phyloP scores from a whole-genome alignment of 106 monocot species.

The Alisma plantagoaquatica region DNA sequence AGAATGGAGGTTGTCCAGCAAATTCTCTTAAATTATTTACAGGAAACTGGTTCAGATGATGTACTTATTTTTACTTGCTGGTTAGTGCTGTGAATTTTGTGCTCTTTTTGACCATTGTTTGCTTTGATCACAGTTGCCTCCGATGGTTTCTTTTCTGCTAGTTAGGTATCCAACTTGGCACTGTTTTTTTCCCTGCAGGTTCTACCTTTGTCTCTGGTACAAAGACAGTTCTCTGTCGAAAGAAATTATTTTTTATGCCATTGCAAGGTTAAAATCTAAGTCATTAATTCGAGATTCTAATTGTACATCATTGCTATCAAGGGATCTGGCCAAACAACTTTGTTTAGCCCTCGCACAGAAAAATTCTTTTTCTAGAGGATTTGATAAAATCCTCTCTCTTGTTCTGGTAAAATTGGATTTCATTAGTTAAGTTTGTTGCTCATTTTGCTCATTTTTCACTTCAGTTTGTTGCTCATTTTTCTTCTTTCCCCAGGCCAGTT shows the following conservation, averaged over 20 bases:
- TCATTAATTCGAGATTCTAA: constrained; percentile 61
- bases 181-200: constrained; percentile 52
- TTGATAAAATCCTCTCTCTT: constrained; percentile 86
- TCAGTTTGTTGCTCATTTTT: not conserved
- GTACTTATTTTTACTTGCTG: constrained; percentile 69
- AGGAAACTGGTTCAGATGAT: constrained; percentile 57
- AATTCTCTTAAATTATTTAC: constrained; percentile 76
- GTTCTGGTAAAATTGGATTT: constrained; percentile 52
- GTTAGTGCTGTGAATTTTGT: constrained; percentile 18
- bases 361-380: constrained; percentile 91
- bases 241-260: constrained; percentile 52
- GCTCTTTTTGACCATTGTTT: too few species aligned
- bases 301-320: constrained; percentile 34
- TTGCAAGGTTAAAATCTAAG: constrained; percentile 79
- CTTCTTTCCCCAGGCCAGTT: constrained; percentile 55
- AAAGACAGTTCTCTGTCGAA: constrained; percentile 64
- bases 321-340: constrained; percentile 78
- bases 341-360: constrained; percentile 74
- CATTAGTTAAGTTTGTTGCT: constrained; percentile 3
- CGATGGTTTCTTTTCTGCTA: too few species aligned
- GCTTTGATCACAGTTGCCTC: too few species aligned
- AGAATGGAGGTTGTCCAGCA: constrained; percentile 72
- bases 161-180: too few species aligned
- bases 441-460: not conserved
- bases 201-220: constrained; percentile 85